A percentile compares a stretch with the other conserved stretches of the same genome.
These are phyloP conservation scores for Exophiala dermatitidis DNA, from an alignment of 2,329 filamentous ascomycete species.

Conservation along the genomic window DNA sequence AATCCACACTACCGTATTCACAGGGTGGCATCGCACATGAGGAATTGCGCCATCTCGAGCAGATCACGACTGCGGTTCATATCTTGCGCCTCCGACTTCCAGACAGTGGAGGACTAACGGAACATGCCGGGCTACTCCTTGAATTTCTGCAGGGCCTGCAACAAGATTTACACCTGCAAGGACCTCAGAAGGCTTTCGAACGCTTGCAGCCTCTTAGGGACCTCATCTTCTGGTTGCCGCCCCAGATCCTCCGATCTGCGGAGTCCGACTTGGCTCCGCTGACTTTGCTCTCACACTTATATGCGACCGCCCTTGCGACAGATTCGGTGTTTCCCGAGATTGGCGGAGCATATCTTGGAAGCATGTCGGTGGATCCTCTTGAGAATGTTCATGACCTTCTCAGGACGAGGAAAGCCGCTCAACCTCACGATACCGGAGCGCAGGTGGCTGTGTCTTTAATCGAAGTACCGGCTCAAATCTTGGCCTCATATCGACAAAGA, in stretches of 20 bases:
- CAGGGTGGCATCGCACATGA: slow-evolving; percentile 40
- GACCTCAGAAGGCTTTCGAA: slow-evolving; percentile 78
- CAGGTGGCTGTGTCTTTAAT: slow-evolving; percentile 61
- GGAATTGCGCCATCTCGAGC: slow-evolving; percentile 61
- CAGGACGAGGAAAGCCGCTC: slow-evolving; percentile 58
- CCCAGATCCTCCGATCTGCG: slow-evolving; percentile 70
- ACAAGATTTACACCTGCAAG: slow-evolving; percentile 61
- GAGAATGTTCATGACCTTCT: slow-evolving; percentile 78
- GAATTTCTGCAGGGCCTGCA: slow-evolving; percentile 66
- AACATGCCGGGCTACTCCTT: slow-evolving; percentile 61
- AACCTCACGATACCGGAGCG: slow-evolving; percentile 50
- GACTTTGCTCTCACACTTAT: slow-evolving; percentile 82
- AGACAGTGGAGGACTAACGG: slow-evolving; percentile 61
- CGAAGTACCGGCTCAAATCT: slow-evolving; percentile 64
- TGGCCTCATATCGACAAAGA: slow-evolving; percentile 60
- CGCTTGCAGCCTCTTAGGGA: slow-evolving; percentile 79
- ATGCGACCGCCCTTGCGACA: slow-evolving; percentile 77
- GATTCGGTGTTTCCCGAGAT: slow-evolving; percentile 90
- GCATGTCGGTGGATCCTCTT: slow-evolving; percentile 69
- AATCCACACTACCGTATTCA: slow-evolving; percentile 29
- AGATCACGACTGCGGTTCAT: slow-evolving; percentile 57
- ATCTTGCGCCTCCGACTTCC: slow-evolving; percentile 55
- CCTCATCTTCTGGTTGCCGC: slow-evolving; percentile 94
- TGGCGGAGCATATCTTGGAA: slow-evolving; percentile 79
- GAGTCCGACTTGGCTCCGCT: slow-evolving; percentile 69